Percentiles rank a stretch among this genome's conserved stretches.
Conservation (phyloP, 73 alveolate species). For the Paramecium bursaria region DNA sequence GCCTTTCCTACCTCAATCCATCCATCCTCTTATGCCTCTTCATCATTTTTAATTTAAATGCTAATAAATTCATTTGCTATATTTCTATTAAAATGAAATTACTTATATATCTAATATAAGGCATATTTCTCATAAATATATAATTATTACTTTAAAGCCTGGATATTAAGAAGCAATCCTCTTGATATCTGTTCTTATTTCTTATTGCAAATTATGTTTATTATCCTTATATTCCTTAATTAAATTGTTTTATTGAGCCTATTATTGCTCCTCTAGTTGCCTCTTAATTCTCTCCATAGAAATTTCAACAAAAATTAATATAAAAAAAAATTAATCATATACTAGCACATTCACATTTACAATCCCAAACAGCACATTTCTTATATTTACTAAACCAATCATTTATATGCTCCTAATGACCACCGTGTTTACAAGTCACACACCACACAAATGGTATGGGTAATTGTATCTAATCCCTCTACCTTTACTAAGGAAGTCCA, state of each 20-base stretch:
- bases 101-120: conserved; percentile 23
- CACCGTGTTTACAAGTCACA: conserved; percentile 49
- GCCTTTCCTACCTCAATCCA: conserved; percentile 59
- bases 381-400: neutral
- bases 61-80: conserved; percentile 46
- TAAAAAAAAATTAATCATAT: conserved; percentile 33
- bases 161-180: conserved; percentile 27
- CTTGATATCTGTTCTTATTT: conserved; percentile 28
- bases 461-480: neutral
- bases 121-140: conserved; percentile 37
- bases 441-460: conserved; percentile 12
- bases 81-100: conserved; percentile 48
- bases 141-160: conserved; percentile 36
- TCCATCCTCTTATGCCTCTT: neutral
- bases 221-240: conserved; percentile 22
- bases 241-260: neutral
- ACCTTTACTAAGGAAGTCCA: neutral
- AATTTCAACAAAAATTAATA: neutral
- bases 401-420: neutral
- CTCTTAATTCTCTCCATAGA: neutral
- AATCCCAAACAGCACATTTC: conserved; percentile 12
- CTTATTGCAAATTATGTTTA: conserved; percentile 27
- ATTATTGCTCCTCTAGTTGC: neutral
- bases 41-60: conserved; percentile 20
- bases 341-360: neutral